Evolutionary conservation across 2,329 filamentous ascomycete genomes (phyloP), one percentile per base, ranked within the genome.

Genomic region (Ceratocystis cacaofunesta): DNA sequence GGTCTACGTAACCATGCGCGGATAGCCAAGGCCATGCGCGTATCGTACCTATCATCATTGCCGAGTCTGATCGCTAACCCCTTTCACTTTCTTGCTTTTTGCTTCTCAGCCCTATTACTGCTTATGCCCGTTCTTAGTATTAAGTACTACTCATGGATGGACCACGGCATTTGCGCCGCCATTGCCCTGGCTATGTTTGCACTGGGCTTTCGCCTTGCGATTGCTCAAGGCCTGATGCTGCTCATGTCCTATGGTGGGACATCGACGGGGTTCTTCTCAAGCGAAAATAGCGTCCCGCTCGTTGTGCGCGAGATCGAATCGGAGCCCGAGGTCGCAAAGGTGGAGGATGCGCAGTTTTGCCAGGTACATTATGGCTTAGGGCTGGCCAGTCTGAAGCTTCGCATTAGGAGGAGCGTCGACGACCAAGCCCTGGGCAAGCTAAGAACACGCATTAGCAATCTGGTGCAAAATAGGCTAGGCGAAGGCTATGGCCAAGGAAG

Each of bases 301-400:
- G 86, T 96, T n/a, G 80, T 96, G 71, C 83, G 84, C 65, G 90
- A 95, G 73, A 92, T 99, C 63, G 87, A 91, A 73, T 82, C 85
- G 1, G 91, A 96, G 71, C 85, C 88, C 1, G 82, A 82, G 65
- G 85, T 97, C 30, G 82, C 82, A 57, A 82, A 82, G 1, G 85
- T 99, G 60, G 90, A 96, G 66, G 92, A 96, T 72, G 92, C 92
- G 1, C 86, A 91, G 72, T 96, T 99, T 75, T 99, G 94, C 94
- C 94, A 99, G 77, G 94, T 96, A 15, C 94, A 99, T 75, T 96
- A 97, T 73, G 92, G 92, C 1, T 79, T 97, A 50, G 95, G 91
- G 72, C 95, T 97, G 88, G 94, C 94, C 7, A 96, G 95, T 73
- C 75, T 99, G 69, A 95, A 90, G 74, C 76, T 99, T 22, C 82